Percentiles rank a stretch among this genome's conserved stretches.
phyloP scores from a whole-genome alignment of 1,139 yeast genomes.

The Diutina neorugosa region DNA sequence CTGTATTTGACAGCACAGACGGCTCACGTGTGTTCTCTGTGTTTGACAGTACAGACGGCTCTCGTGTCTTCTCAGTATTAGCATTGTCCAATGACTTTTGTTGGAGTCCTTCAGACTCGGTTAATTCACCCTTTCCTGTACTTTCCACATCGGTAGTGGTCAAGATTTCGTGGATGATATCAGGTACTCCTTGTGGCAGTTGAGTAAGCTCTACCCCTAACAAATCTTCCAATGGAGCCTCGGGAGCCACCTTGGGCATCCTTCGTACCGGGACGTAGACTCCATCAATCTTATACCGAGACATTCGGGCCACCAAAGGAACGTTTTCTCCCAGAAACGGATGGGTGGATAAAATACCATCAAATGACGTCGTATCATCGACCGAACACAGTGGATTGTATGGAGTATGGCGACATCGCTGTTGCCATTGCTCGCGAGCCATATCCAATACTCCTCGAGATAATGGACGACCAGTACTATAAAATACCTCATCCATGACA shows the following conservation, averaged over 20 bases:
- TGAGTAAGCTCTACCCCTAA: background rate
- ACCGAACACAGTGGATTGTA: background rate
- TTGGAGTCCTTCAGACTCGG: too few relatives aligned
- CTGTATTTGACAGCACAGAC: too few relatives aligned
- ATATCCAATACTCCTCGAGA: background rate
- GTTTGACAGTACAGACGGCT: too few relatives aligned
- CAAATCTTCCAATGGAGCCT: background rate
- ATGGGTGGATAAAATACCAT: background rate
- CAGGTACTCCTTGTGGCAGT: background rate
- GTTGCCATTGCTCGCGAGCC: background rate
- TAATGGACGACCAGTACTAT: background rate
- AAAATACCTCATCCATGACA: background rate
- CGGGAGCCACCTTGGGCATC: background rate
- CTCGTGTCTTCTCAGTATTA: too few relatives aligned
- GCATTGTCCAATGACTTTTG: too few relatives aligned
- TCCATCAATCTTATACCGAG: background rate
- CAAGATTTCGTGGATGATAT: background rate
- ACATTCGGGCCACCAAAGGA: background rate
- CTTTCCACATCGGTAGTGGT: background rate
- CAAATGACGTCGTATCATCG: background rate
- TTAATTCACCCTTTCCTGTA: too few relatives aligned
- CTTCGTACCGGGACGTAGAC: background rate
- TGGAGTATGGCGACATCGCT: background rate
- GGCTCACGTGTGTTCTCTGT: too few relatives aligned
- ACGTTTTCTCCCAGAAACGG: background rate